Percentiles rank a stretch among this genome's conserved stretches.
Conservation (phyloP, 768 basidiomycete genomes). For the Mycena leptocephala region DNA sequence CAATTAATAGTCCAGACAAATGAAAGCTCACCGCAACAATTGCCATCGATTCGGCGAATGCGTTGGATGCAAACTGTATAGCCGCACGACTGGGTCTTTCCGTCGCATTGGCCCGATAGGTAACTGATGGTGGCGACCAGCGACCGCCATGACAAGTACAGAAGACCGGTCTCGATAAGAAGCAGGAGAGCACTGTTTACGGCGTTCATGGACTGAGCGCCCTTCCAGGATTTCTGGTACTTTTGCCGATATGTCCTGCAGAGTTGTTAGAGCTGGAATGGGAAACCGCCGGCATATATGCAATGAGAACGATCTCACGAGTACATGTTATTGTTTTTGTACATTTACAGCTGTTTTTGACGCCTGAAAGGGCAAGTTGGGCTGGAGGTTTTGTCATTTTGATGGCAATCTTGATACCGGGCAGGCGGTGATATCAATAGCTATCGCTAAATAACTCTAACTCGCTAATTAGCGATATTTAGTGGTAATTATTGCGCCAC, state of each 20-base stretch:
- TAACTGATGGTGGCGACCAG: constrained; percentile 8
- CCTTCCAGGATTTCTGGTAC: neutral
- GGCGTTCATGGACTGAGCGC: neutral
- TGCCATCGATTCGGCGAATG: constrained; percentile 16
- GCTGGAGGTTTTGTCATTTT: too few species aligned
- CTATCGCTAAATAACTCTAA: too few species aligned
- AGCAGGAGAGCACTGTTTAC: constrained; percentile 13
- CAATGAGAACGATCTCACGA: too few species aligned
- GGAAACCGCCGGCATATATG: neutral
- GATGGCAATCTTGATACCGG: too few species aligned
- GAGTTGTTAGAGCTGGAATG: neutral
- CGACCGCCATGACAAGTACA: constrained; percentile 21
- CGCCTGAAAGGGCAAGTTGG: too few species aligned
- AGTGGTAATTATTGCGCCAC: too few species aligned
- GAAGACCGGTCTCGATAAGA: constrained; percentile 18
- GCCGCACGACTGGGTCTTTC: neutral
- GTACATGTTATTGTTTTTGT: too few species aligned
- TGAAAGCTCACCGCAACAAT: constrained; percentile 6
- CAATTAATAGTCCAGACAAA: neutral
- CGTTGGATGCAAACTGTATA: constrained; percentile 16
- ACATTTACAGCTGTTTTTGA: too few species aligned
- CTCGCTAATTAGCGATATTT: too few species aligned
- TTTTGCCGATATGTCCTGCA: neutral
- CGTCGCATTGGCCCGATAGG: constrained; percentile 8
- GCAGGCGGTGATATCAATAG: too few species aligned